phyloP scores from a whole-genome alignment of 768 basidiomycete genomes.

The Calocybe cyanea region DNA sequence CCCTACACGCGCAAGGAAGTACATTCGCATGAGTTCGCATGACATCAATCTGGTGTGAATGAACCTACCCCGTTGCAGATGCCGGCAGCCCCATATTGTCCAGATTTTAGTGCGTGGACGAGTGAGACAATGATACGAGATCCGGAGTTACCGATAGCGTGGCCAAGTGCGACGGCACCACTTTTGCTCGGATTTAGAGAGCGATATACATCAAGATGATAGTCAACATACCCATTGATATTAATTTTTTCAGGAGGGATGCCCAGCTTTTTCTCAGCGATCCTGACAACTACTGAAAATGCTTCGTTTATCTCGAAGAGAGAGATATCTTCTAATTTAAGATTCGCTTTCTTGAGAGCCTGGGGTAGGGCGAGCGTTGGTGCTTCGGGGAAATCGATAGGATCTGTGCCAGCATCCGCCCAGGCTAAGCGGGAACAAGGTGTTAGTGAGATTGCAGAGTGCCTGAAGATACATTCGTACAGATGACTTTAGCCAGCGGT shows the following conservation, averaged over 20 bases:
- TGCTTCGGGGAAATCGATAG: conserved; percentile 95
- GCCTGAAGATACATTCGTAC: conserved; percentile 45
- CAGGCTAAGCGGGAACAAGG: conserved; percentile 56
- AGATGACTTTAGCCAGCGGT: conserved; percentile 91
- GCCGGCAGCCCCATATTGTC: conserved; percentile 93
- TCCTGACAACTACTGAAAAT: conserved; percentile 90
- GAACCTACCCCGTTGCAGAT: conserved; percentile 92
- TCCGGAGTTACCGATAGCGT: conserved; percentile 96
- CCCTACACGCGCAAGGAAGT: conserved; percentile 58
- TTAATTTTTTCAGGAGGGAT: conserved; percentile 90
- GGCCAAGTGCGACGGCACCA: conserved; percentile 93
- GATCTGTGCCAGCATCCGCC: conserved; percentile 95
- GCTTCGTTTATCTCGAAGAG: conserved; percentile 98
- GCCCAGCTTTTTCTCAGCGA: conserved; percentile 83
- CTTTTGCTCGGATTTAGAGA: conserved; percentile 37
- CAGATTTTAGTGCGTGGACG: conserved; percentile 84
- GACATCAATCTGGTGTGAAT: not conserved
- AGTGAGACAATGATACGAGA: conserved; percentile 92
- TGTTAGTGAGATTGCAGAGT: conserved; percentile 10
- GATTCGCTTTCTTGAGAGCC: conserved; percentile 83
- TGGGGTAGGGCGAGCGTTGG: conserved; percentile 88
- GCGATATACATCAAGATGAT: conserved; percentile 4
- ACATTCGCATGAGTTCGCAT: conserved; percentile 8
- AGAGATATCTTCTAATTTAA: conserved; percentile 79
- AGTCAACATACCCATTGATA: conserved; percentile 65